Evolutionary conservation across 805 yeast genomes (phyloP), one percentile per base, ranked within the genome.

Genomic region (Lipomyces chichibuensis): DNA sequence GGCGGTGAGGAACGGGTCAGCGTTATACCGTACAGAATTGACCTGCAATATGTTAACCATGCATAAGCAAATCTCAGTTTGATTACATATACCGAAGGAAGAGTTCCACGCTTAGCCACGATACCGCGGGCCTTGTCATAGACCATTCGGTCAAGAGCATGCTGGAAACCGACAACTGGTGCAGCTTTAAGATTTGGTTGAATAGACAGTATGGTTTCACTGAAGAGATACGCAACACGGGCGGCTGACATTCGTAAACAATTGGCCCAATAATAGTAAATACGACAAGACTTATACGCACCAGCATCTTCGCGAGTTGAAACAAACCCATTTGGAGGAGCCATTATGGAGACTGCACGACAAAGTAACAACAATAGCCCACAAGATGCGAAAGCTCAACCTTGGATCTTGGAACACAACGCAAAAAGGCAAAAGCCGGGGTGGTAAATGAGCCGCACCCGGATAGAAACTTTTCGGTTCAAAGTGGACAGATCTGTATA

Each of bases 1-100:
- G 11, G 85, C 79, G 58, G 79, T 74, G 11, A 80, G 75, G 66
- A 85, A 83, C 5, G 89, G 86, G 76, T 88, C 91, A 74, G 85
- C 84, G 62, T 82, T 73, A 35, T 79, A 81, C 43, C 82, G 70
- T 64, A 85, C 75, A 2, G 63, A 53, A 35, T 62, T 60, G 57
- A 68, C 65, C 71, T 59, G 54, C 55, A 51, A 20, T 51, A 6
- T 51, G 32, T 51, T 51, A 51, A 51, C 29, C 55, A 51, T 51
- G 23, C 55, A 51, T 51, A 23, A 23, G 55, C 7, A 51, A 32
- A 51, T 13, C 55, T 51, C 55, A 51, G 23, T 23, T 51, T 51
- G 29, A 51, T 51, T 13, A 51, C 55, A 61, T 65, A 23, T 46
- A 67, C 70, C n/a, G 49, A 6, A 27, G 71, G 71, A 11, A 54